Evolutionary conservation across 2,329 filamentous ascomycete genomes (phyloP).

Genomic region (Periconia macrospinosa): DNA sequence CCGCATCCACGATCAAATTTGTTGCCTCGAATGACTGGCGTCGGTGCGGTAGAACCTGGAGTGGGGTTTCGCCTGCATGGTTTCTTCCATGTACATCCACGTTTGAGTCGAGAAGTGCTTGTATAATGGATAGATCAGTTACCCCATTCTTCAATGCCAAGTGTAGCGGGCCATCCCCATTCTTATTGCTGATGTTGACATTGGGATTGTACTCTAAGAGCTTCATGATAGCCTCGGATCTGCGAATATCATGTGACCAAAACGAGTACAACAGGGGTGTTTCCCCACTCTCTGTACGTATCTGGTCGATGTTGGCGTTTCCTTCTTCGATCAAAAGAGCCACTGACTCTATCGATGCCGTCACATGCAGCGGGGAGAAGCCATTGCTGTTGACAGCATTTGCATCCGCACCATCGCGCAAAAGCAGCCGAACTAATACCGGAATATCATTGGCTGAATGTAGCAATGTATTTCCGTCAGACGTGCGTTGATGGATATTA

Average conservation of each 20-base stretch:
- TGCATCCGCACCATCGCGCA: conserved; percentile 11
- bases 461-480: conserved; percentile 2
- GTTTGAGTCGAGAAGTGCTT: conserved; percentile 3
- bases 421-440: conserved; percentile 3
- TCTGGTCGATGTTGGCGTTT: conserved; percentile 6
- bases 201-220: conserved; percentile 11
- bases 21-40: conserved; percentile 3
- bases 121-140: background rate
- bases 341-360: background rate
- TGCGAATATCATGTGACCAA: background rate
- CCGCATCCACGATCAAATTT: conserved; percentile 19
- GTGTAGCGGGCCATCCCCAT: conserved; percentile 8
- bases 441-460: conserved; percentile 7
- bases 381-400: conserved; percentile 5
- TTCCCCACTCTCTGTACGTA: background rate
- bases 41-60: conserved; percentile 2
- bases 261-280: conserved; percentile 5
- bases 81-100: conserved; percentile 10
- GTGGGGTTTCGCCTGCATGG: background rate
- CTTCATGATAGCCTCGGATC: background rate
- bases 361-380: conserved; percentile 3
- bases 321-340: conserved; percentile 6
- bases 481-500: conserved; percentile 2
- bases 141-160: background rate
- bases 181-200: conserved; percentile 1